Conservation (phyloP, 768 basidiomycete species). For the Dacryopinax spathularia region DNA sequence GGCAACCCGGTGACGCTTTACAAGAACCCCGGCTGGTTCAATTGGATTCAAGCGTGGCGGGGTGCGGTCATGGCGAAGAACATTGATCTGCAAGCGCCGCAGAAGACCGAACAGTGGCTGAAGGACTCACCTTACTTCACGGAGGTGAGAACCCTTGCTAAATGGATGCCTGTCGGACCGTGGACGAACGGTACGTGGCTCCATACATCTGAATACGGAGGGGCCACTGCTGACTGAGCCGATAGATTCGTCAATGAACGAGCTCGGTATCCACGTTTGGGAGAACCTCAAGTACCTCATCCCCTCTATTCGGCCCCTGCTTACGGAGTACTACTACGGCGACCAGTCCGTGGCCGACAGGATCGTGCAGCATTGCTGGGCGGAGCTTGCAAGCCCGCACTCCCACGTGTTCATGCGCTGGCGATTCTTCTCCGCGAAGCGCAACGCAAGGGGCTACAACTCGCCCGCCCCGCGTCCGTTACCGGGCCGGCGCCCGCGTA, state of each 20-base stretch:
- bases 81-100: neutral
- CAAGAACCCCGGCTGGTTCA: neutral
- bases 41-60: neutral
- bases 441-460: neutral
- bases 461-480: neutral
- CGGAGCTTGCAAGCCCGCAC: neutral
- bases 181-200: neutral
- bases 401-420: conserved; percentile 2
- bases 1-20: neutral
- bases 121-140: neutral
- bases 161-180: neutral
- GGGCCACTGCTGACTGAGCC: conserved; percentile 1
- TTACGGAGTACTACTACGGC: neutral
- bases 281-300: conserved; percentile 2
- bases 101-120: conserved; percentile 1
- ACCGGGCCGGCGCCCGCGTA: neutral
- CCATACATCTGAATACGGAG: too few relatives aligned
- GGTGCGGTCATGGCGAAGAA: neutral
- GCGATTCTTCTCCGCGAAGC: neutral
- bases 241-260: neutral
- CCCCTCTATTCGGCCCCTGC: neutral
- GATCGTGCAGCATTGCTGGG: neutral
- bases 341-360: neutral
- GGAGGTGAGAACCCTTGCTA: neutral
- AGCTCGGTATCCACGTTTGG: neutral